Conservation (phyloP, 495 filamentous ascomycete species). For the Aspergillus avenaceus region DNA sequence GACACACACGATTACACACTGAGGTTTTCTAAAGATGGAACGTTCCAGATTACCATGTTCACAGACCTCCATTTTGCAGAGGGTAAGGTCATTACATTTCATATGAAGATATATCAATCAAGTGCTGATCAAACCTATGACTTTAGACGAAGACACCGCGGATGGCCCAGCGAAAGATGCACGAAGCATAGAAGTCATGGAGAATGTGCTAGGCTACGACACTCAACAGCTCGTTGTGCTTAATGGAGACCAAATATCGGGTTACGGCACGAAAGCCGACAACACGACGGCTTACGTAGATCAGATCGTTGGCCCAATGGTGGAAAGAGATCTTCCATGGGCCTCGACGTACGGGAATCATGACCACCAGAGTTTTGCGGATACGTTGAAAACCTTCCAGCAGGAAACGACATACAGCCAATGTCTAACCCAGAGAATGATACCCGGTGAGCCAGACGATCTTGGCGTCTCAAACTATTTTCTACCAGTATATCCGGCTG, state of each 20-base stretch:
- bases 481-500: slow-evolving; percentile 44
- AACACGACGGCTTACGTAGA: slow-evolving; percentile 60
- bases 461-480: slow-evolving; percentile 70
- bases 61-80: slow-evolving; percentile 69
- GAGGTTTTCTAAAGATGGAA: slow-evolving; percentile 30
- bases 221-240: slow-evolving; percentile 57
- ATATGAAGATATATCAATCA: slow-evolving; percentile 6
- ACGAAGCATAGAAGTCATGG: slow-evolving; percentile 56
- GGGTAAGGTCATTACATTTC: slow-evolving; percentile 33
- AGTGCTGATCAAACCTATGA: background rate
- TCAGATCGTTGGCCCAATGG: slow-evolving; percentile 55
- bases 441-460: slow-evolving; percentile 25
- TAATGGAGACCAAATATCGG: slow-evolving; percentile 72
- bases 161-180: slow-evolving; percentile 56
- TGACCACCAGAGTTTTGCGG: slow-evolving; percentile 59
- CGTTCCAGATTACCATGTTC: slow-evolving; percentile 56
- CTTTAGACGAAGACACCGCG: slow-evolving; percentile 34
- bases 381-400: slow-evolving; percentile 46
- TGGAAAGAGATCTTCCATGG: slow-evolving; percentile 52
- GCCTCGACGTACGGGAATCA: slow-evolving; percentile 75
- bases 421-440: slow-evolving; percentile 48
- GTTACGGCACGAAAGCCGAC: slow-evolving; percentile 55
- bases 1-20: background rate
- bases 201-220: slow-evolving; percentile 55
- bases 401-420: slow-evolving; percentile 51